Evolutionary conservation across 75 land plant genomes (phyloP).

Genomic region (Cunninghamia lanceolata): DNA sequence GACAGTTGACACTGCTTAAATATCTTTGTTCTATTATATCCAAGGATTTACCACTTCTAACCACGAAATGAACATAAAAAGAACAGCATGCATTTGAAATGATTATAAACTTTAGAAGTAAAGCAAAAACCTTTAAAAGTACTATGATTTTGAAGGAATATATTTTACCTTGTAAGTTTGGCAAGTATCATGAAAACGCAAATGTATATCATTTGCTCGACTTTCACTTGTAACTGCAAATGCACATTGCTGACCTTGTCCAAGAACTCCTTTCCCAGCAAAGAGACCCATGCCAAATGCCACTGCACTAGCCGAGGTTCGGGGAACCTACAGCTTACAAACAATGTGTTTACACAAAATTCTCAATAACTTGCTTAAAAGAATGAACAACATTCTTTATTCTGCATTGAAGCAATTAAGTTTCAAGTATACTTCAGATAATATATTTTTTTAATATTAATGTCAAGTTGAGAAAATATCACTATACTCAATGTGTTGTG

Average conservation of each 20-base stretch:
- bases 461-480: not conserved
- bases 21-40: not conserved
- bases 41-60: not conserved
- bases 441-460: no score
- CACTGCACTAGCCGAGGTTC: conserved; percentile 95
- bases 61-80: not conserved
- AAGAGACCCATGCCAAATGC: conserved; percentile 96
- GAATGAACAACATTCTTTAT: not conserved
- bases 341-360: not conserved
- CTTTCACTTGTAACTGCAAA: conserved; percentile 86
- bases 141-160: not conserved
- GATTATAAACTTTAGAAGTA: not conserved
- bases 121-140: not conserved
- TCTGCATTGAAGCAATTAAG: not conserved
- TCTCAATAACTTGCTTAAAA: not conserved
- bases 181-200: conserved; percentile 87
- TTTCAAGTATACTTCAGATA: not conserved
- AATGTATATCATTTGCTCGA: conserved; percentile 76
- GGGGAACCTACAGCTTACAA: conserved; percentile 51
- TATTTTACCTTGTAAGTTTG: conserved; percentile 77
- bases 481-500: not conserved
- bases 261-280: conserved; percentile 67
- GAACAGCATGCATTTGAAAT: not conserved
- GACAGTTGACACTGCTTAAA: not conserved
- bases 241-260: conserved; percentile 77